Base-by-base conservation (phyloP, 176 grass and related monocot genomes). In the Rhynchospora pubera region DNA sequence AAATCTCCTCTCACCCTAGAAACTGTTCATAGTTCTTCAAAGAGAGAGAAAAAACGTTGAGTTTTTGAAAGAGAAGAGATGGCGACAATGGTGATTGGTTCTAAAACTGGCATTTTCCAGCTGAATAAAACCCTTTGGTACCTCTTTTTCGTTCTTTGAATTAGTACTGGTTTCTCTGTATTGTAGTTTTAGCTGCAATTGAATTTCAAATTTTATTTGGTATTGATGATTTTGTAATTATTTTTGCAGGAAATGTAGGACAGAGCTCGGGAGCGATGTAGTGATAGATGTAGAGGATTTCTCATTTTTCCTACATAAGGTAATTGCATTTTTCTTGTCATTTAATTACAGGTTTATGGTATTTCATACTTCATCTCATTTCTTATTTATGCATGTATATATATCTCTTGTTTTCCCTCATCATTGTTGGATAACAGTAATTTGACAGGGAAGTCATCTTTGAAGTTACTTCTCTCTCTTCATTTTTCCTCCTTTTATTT, bases 281-380 rank as follows among this genome's bases (percentile, higher is more conserved):
- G 3, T 80, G 11, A 63, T 80, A 62, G 57, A 80, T 57, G 21
- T 80, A 2, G 30, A 47, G 14, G 34, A 80, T 80, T 80, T 80
- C 78, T 63, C 58, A n/a, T 80, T 80, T 80, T 80, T 22, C 78
- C 78, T 80, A 6, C 78, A 80, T 45, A 80, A 80, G 78, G 78
- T 80, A 62, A 55, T 30, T 78, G n/a, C n/a, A n/a, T n/a, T n/a
- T n/a, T n/a, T n/a, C n/a, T n/a, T n/a, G 10, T 56, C 12, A 24
- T 26, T 57, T 57, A 57, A 32, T 78, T 57, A 34, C 0, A 50
- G 4, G 2, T 48, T 57, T 6, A 26, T 58, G 47, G n/a, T n/a
- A n/a, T n/a, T n/a, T n/a, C n/a, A n/a, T n/a, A n/a, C 14, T 55
- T 55, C 28, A 16, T 77, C 26, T 55, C 10, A 21, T 45, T 45